phyloP scores from a whole-genome alignment of 306 rosid genomes.

The Cicer arietinum region DNA sequence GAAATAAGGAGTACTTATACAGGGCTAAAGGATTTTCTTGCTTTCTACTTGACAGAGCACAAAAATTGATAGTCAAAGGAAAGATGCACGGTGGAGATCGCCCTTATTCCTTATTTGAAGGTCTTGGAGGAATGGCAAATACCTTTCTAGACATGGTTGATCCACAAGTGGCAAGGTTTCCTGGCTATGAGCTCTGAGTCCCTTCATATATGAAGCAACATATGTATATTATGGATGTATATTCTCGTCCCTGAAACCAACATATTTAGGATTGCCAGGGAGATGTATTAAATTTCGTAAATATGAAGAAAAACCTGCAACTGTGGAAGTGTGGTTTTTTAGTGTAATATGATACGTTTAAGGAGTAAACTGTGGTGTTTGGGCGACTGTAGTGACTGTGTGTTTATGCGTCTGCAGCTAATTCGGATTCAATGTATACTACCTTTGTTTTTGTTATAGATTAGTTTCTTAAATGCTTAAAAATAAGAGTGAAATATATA shows the following conservation, averaged over 20 bases:
- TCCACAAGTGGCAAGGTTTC: conserved; percentile 71
- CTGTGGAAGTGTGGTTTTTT: background rate
- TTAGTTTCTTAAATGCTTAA: background rate
- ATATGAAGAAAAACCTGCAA: background rate
- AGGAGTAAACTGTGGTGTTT: background rate
- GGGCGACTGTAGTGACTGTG: too few species aligned
- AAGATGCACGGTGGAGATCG: conserved; percentile 86
- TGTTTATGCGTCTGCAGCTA: too few species aligned
- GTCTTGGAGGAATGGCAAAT: conserved; percentile 80
- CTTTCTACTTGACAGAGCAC: conserved; percentile 70
- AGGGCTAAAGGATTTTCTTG: conserved; percentile 84
- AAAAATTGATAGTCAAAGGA: conserved; percentile 62
- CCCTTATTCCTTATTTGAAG: conserved; percentile 77
- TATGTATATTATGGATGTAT: background rate
- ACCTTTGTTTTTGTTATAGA: background rate
- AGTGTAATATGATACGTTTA: conserved; percentile 1
- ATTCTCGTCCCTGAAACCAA: background rate
- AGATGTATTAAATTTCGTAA: conserved; percentile 18
- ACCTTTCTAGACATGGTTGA: conserved; percentile 73
- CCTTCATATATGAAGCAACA: conserved; percentile 9
- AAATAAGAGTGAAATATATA: background rate
- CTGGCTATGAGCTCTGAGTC: conserved; percentile 70
- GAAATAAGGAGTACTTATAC: conserved; percentile 62
- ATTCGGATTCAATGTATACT: too few species aligned
- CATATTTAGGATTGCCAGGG: background rate